Evolutionary conservation across 345 rosid genomes (phyloP), one percentile per base, ranked within the genome.

Genomic region (Mangifera indica): DNA sequence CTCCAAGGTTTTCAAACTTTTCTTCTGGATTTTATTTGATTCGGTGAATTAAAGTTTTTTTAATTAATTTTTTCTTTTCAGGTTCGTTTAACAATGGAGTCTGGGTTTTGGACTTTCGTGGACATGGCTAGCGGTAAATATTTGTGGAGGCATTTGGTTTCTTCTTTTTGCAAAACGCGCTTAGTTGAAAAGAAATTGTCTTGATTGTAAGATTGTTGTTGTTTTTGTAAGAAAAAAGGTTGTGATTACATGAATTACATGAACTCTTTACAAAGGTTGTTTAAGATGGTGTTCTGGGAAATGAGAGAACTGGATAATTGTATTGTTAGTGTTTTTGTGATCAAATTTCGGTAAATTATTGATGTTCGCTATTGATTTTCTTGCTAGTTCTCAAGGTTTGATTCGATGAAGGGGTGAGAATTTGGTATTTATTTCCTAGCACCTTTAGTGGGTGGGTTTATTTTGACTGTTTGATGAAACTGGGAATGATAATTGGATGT

Each of bases 91-190:
- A 84, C 79, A 29, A 29, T 86, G 22, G 78, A 78, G 78, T 79
- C 88, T 46, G 95, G 86, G 52, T 87, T 89, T 29, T 89, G 92
- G 92, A 82, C 79, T 54, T 75, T 74, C 71, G 88, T 87, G 66
- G 95, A 89, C 82, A 89, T 89, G 92, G 92, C 91, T 0, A 87
- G 87, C 77, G 95, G 95, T 10, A 87, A 88, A 25, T 89, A 89
- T 79, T 76, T 89, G 72, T 89, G 95, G 95, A 87, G 85, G 81
- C 86, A 89, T 77, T 66, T 87, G 80, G 84, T 76, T 69, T 77
- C 86, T 25, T 46, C 74, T 29, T 29, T 29, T 21, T 55, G 77
- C 75, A 3, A 82, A 78, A 48, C 65, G 54, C 2, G 32, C 32
- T 3, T 29, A 29, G 32, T 29, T 29, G 32, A 29, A 29, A 29